A percentile compares a stretch with the other conserved stretches of the same genome.
These are phyloP conservation scores for Byssoonygena ceratinophila DNA, from an alignment of 2,329 filamentous ascomycete genomes.

Conservation along the genomic window DNA sequence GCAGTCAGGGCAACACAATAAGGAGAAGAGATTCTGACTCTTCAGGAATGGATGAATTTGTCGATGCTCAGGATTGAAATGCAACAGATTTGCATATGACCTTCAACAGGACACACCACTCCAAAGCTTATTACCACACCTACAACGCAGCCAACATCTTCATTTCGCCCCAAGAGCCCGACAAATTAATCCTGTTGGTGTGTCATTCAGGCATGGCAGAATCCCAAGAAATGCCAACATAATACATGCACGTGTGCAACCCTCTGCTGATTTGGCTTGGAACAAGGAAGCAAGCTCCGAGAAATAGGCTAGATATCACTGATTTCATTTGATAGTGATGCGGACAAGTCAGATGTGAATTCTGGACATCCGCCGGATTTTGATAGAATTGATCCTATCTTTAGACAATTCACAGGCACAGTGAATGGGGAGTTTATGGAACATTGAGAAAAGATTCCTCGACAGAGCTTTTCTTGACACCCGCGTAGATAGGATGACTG, in stretches of 20 bases:
- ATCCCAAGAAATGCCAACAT: not conserved
- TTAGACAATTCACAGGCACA: not conserved
- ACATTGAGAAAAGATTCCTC: not conserved
- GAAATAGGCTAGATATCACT: not conserved
- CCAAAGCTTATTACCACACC: not conserved
- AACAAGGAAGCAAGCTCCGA: not conserved
- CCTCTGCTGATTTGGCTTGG: not conserved
- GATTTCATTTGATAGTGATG: not conserved
- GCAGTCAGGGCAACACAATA: slow-evolving; percentile 18
- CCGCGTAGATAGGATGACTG: not conserved
- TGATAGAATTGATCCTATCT: not conserved
- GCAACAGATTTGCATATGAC: not conserved
- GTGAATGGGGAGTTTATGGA: not conserved
- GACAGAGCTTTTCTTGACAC: slow-evolving; percentile 1
- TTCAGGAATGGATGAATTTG: slow-evolving; percentile 34
- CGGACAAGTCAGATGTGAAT: not conserved
- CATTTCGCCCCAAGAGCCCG: not conserved
- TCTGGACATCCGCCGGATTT: not conserved
- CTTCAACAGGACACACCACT: slow-evolving; percentile 2
- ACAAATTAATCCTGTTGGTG: not conserved
- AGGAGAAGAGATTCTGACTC: slow-evolving; percentile 33
- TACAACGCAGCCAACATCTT: not conserved
- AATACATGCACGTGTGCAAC: not conserved
- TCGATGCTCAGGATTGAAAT: slow-evolving; percentile 31
- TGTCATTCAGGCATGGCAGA: not conserved